Conservation (phyloP, 1,284 basidiomycete genomes). For the Ceratorhiza oryzae-sativae region DNA sequence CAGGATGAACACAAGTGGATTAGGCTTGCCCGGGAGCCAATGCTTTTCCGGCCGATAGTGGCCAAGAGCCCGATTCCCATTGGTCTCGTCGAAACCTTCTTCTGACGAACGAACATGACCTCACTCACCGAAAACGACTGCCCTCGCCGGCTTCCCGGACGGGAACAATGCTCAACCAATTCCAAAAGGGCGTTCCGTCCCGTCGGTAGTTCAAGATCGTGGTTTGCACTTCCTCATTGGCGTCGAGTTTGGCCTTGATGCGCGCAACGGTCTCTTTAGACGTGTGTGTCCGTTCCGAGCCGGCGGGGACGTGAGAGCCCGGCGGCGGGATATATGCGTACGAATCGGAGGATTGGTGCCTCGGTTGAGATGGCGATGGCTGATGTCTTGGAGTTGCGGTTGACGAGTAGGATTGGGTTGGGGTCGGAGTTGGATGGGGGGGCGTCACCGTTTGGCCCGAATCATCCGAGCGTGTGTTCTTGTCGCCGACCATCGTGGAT, state of each 20-base stretch:
- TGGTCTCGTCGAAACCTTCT: not conserved
- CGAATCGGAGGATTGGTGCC: not conserved
- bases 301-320: constrained; percentile 20
- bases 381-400: not conserved
- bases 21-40: not conserved
- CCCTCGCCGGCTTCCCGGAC: constrained; percentile 20
- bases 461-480: not conserved
- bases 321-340: constrained; percentile 28
- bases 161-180: constrained; percentile 22
- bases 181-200: constrained; percentile 35
- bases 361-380: too few species aligned
- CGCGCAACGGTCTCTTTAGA: constrained; percentile 9
- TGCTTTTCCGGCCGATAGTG: not conserved
- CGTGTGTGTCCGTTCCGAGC: constrained; percentile 7
- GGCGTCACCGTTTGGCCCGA: not conserved
- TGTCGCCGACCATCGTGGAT: not conserved
- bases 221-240: constrained; percentile 11
- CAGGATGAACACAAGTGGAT: not conserved
- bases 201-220: constrained; percentile 18
- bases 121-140: constrained; percentile 10
- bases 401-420: not conserved
- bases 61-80: not conserved
- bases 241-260: constrained; percentile 26
- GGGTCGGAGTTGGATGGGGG: not conserved
- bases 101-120: not conserved